These are phyloP conservation scores for Apiotrichum akiyoshidainum DNA, from an alignment of 1,284 basidiomycete genomes.

Conservation along the genomic window DNA sequence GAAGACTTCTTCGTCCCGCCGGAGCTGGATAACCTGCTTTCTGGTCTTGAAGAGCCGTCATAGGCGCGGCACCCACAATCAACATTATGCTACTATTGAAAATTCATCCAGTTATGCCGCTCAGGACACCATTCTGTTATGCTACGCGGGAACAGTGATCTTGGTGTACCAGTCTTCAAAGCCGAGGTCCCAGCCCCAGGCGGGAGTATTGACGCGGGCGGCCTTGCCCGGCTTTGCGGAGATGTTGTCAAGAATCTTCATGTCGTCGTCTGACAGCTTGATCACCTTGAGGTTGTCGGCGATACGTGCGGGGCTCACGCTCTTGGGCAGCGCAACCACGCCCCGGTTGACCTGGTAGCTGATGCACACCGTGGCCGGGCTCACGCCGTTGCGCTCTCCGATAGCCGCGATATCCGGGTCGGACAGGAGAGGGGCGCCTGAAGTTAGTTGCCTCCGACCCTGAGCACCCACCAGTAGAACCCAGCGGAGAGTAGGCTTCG, in stretches of 20 bases:
- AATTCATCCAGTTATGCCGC: too few relatives aligned
- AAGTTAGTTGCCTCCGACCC: too few relatives aligned
- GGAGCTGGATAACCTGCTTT: constrained; percentile 15
- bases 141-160: too few relatives aligned
- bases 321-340: constrained; percentile 48
- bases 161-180: constrained; percentile 33
- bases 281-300: constrained; percentile 2
- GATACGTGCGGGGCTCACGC: constrained; percentile 4
- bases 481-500: constrained; percentile 80
- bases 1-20: constrained; percentile 34
- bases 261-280: not conserved
- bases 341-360: constrained; percentile 52
- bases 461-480: constrained; percentile 56
- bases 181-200: constrained; percentile 38
- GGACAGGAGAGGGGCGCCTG: constrained; percentile 59
- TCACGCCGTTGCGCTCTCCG: constrained; percentile 61
- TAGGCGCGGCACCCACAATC: too few relatives aligned
- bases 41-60: not conserved
- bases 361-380: constrained; percentile 56
- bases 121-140: too few relatives aligned
- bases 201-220: constrained; percentile 37
- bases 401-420: constrained; percentile 65
- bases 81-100: too few relatives aligned
- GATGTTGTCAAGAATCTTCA: constrained; percentile 40
- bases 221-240: constrained; percentile 55